Base-by-base conservation (phyloP, 768 basidiomycete species). In the Trametopsis cervina region DNA sequence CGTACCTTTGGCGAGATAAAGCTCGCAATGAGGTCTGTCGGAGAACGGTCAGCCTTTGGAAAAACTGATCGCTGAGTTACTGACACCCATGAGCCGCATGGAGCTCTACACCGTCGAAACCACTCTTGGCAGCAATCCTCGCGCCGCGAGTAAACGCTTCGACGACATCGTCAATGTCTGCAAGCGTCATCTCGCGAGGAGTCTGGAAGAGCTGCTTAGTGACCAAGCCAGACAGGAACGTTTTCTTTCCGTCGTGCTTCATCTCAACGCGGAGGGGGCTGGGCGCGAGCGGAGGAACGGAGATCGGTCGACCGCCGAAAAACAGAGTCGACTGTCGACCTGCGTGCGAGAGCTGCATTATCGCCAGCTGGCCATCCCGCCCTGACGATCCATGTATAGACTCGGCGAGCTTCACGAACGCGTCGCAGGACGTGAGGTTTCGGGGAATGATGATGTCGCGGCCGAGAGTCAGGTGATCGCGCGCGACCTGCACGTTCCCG, bases 21-120 rank as follows among this genome's bases (percentile, higher is more conserved):
- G 53, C 89, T 81, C 0, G 88, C 73, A 17, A 94, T 66, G 20
- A 94, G 72, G 63, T 92, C 89, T 90, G 51, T 10, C 47, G 18
- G n/a, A 44, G 3, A 23, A n/a, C 11, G 13, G 22, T 48, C 13
- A 23, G 17, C 2, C 37, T 27, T 23, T 25, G 17, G 17, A 35
- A n/a, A 5, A 18, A 25, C 45, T 18, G 27, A 26, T 17, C 27
- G 12, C 12, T 13, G n/a, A 33, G 29, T 12, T 13, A 77, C 86
- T 64, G 46, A 89, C 86, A 93, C 29, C 91, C 91, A 63, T 94
- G 91, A 1, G 83, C 83, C 21, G 73, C 84, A 61, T 96, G 94
- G 9, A 97, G 52, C 58, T 96, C 79, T 3, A 95, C 68, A 0
- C 94, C 93, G 53, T 95, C 89, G 61, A 92, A 94, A 0, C 89